Base-by-base conservation (phyloP, 2,329 filamentous ascomycete genomes). In the Basipetospora sp. region DNA sequence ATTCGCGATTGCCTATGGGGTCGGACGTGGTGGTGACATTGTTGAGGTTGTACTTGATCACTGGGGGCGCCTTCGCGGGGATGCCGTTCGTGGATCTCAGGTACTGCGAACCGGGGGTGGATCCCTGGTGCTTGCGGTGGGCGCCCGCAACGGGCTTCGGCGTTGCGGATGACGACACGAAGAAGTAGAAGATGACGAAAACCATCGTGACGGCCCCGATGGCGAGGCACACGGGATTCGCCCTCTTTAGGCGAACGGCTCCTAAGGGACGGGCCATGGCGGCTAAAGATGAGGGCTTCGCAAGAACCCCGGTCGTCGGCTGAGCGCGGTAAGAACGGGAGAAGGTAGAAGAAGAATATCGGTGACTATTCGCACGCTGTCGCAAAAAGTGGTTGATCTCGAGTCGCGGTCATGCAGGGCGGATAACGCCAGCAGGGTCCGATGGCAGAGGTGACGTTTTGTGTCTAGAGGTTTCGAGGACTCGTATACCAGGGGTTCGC, bases 41-140 rank as follows among this genome's bases (percentile, higher is more conserved):
- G 67, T 96, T 96, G 60, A 98, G 79, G 56, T 92, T 77, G 65
- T 94, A 96, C 56, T 84, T 86, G 27, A 83, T 74, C 33, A 98
- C 87, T 8, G 88, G 87, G 38, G 88, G 86, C 34, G 86, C 80
- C 31, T 67, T 64, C 39, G 42, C 36, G 27, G 35, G 37, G 25
- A 37, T 32, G 11, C 37, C 31, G 14, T 85, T 87, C 74, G 53
- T 82, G 78, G 31, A 76, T 67, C 38, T 80, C 78, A 28, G 55
- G 16, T 35, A 39, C 30, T 40, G 26, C 32, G 43, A 38, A 17
- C 29, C 29, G 13, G 36, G 60, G 41, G 63, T 55, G 37, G 58
- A 56, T 10, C 57, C 53, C 42, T 53, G 59, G 61, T n/a, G n/a
- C n/a, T n/a, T n/a, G n/a, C n/a, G n/a, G n/a, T 11, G 22, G 11